phyloP scores from a whole-genome alignment of 1,284 basidiomycete species.

The Papiliotrema fonsecae region DNA sequence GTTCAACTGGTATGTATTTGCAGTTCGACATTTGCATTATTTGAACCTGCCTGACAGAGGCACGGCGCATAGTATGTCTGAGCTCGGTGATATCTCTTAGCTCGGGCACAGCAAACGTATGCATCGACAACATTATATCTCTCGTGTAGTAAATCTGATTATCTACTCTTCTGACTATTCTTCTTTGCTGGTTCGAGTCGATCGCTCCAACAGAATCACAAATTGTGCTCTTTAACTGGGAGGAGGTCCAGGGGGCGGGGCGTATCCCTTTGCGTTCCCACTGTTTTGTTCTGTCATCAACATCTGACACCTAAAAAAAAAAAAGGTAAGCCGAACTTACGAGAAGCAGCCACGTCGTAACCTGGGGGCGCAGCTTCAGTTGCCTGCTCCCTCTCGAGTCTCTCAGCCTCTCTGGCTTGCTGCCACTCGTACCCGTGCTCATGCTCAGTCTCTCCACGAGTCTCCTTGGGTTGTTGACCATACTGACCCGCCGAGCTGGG shows the following conservation, averaged over 20 bases:
- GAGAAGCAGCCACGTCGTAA: constrained; percentile 31
- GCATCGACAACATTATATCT: no score
- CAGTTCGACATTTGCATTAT: no score
- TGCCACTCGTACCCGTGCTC: constrained; percentile 46
- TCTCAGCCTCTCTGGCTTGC: constrained; percentile 39
- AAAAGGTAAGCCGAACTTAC: constrained; percentile 12
- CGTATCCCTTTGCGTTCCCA: constrained; percentile 15
- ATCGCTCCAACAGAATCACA: no score
- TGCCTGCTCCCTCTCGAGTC: constrained; percentile 27
- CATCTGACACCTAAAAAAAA: constrained; percentile 1
- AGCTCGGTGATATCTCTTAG: no score
- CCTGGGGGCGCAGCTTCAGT: constrained; percentile 25
- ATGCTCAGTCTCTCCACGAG: constrained; percentile 8
- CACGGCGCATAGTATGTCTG: no score
- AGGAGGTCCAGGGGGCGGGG: constrained; percentile 32
- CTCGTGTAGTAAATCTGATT: no score
- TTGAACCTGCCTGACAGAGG: no score
- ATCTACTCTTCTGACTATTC: no score
- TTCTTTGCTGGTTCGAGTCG: constrained; percentile 5
- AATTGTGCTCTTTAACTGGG: no score
- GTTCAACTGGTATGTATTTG: neutral
- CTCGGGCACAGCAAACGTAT: no score
- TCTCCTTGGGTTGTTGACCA: constrained; percentile 6
- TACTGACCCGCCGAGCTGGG: constrained; percentile 36
- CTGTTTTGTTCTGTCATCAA: constrained; percentile 11